Percentiles rank a stretch among this genome's conserved stretches.
Evolutionary conservation across 2,329 filamentous ascomycete species (phyloP).

Genomic region (Ophioceras dolichostomum): DNA sequence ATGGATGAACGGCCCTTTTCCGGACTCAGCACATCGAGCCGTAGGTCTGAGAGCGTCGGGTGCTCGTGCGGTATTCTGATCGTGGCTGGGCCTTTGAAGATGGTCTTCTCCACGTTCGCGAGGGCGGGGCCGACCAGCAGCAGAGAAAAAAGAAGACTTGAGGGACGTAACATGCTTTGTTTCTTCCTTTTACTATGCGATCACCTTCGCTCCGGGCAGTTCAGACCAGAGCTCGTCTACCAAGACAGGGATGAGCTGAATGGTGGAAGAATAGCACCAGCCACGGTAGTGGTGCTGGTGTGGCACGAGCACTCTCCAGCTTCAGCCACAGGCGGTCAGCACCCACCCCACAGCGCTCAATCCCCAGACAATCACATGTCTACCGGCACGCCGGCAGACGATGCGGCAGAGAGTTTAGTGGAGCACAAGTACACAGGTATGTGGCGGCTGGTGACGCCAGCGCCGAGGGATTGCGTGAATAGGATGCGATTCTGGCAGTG

Average conservation of each 20-base stretch:
- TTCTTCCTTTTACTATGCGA: too few relatives aligned
- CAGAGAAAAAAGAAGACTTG: too few relatives aligned
- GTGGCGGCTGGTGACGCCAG: neutral
- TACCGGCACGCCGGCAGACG: too few relatives aligned
- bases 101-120: conserved; percentile 83
- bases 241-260: neutral
- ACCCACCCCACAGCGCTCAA: too few relatives aligned
- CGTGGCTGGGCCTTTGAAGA: conserved; percentile 63
- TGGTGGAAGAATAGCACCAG: neutral
- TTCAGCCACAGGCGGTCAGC: conserved; percentile 1
- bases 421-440: too few relatives aligned
- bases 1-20: conserved; percentile 27
- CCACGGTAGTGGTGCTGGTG: neutral
- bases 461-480: conserved; percentile 1
- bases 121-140: conserved; percentile 6
- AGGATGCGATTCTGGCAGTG: too few relatives aligned
- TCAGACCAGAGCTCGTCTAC: neutral
- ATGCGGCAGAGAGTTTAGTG: too few relatives aligned
- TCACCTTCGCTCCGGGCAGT: too few relatives aligned
- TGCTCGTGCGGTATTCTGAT: conserved; percentile 41
- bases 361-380: conserved; percentile 10
- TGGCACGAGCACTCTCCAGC: too few relatives aligned
- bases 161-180: too few relatives aligned
- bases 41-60: conserved; percentile 46
- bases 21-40: conserved; percentile 53